Evolutionary conservation across 192 early-diverging fungal genomes (phyloP).

Genomic region (Umbelopsis vinacea): DNA sequence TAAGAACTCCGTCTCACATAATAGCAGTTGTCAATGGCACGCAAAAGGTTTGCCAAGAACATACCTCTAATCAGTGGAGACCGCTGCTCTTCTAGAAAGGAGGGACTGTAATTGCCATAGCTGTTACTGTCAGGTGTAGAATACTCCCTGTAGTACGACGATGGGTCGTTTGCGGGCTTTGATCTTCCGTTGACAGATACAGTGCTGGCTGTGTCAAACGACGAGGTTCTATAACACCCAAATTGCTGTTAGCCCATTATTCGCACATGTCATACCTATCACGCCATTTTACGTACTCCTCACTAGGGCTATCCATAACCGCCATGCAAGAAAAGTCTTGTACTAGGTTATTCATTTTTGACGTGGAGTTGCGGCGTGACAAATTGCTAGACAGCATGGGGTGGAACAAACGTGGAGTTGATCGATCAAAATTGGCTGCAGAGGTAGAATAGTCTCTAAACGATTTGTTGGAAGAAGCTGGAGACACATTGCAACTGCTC

Average conservation of each 20-base stretch:
- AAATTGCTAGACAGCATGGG: background rate
- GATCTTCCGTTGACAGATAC: slow-evolving; percentile 10
- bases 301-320: slow-evolving; percentile 2
- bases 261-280: too few relatives aligned
- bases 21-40: too few relatives aligned
- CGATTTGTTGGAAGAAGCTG: slow-evolving; percentile 4
- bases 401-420: slow-evolving; percentile 15
- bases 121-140: background rate
- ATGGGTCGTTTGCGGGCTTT: background rate
- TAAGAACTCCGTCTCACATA: too few relatives aligned
- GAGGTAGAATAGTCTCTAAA: slow-evolving; percentile 1
- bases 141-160: slow-evolving; percentile 6
- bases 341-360: background rate
- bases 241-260: background rate
- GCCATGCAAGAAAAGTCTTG: slow-evolving; percentile 9
- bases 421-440: slow-evolving; percentile 5
- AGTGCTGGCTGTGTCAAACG: slow-evolving; percentile 12
- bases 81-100: background rate
- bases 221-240: slow-evolving; percentile 4
- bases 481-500: slow-evolving; percentile 11
- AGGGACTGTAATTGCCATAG: slow-evolving; percentile 3
- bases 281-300: background rate
- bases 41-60: background rate
- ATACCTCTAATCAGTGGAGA: slow-evolving; percentile 1
- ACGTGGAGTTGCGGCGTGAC: background rate